These are phyloP conservation scores for Pseudogymnoascus sp. DNA, from an alignment of 2,329 filamentous ascomycete species.

Conservation along the genomic window DNA sequence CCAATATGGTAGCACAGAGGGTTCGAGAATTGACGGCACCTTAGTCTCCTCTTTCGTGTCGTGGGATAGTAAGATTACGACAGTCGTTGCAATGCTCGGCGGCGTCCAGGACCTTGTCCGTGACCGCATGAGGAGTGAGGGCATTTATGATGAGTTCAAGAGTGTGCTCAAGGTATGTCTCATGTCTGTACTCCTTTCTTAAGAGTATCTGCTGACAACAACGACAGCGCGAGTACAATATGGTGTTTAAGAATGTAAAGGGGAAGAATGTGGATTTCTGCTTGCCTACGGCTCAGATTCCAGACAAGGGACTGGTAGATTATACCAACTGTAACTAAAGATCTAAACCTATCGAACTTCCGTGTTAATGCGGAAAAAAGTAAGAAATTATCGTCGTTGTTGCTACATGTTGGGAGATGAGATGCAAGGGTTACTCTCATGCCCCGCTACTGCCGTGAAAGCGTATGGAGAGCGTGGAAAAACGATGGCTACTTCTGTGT, in stretches of 20 bases:
- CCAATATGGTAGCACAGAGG: constrained; percentile 38
- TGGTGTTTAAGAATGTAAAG: constrained; percentile 15
- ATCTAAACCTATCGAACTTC: neutral
- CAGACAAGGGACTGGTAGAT: constrained; percentile 10
- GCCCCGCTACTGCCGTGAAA: too few species aligned
- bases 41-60: constrained; percentile 36
- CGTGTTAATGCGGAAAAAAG: neutral
- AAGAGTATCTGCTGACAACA: neutral
- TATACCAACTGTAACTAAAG: constrained; percentile 14
- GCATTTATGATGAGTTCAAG: constrained; percentile 36
- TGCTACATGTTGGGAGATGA: too few species aligned
- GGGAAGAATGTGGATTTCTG: constrained; percentile 14
- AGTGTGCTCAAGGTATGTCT: constrained; percentile 12
- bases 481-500: too few species aligned
- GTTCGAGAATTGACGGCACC: constrained; percentile 35
- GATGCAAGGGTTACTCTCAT: too few species aligned
- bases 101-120: constrained; percentile 36
- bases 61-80: constrained; percentile 41
- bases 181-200: neutral
- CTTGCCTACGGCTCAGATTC: constrained; percentile 7
- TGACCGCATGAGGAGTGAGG: constrained; percentile 34
- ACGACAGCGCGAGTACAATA: constrained; percentile 10
- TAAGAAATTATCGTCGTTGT: neutral
- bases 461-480: too few species aligned
- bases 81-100: constrained; percentile 35